Conservation (phyloP, 2,329 filamentous ascomycete genomes). For the Reticulascus tulasneorum region DNA sequence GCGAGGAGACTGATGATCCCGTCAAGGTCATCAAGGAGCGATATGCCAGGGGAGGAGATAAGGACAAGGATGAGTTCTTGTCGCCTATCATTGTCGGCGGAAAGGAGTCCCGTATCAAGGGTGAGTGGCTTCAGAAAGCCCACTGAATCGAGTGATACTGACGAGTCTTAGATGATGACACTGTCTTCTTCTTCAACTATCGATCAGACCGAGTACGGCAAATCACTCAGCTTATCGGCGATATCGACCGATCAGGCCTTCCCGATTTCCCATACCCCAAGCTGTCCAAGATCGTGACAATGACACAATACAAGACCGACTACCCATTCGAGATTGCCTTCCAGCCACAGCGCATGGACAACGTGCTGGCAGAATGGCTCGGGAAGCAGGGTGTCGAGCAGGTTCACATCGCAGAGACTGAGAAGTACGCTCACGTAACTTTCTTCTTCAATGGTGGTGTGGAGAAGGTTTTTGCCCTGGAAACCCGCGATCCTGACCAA, state of each 20-base stretch:
- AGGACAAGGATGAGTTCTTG: slow-evolving; percentile 93
- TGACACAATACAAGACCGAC: slow-evolving; percentile 97
- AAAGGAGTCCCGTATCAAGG: slow-evolving; percentile 78
- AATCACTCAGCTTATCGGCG: slow-evolving; percentile 89
- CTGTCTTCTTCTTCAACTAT: slow-evolving; percentile 99
- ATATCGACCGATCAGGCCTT: slow-evolving; percentile 83
- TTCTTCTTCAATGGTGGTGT: slow-evolving; percentile 99
- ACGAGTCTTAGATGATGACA: slow-evolving; percentile 67
- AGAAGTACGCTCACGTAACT: slow-evolving; percentile 99
- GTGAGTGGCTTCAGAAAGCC: slow-evolving; percentile 36
- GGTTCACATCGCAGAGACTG: slow-evolving; percentile 95
- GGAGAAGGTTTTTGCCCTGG: slow-evolving; percentile 90
- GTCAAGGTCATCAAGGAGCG: slow-evolving; percentile 82
- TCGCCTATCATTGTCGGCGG: slow-evolving; percentile 96
- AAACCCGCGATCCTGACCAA: slow-evolving; percentile 79
- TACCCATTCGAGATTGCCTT: slow-evolving; percentile 92
- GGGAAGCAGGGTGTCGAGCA: slow-evolving; percentile 86
- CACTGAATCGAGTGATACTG: slow-evolving; percentile 5
- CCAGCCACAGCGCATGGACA: slow-evolving; percentile 90
- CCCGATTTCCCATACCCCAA: slow-evolving; percentile 94
- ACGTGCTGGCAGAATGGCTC: slow-evolving; percentile 97
- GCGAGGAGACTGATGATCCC: slow-evolving; percentile 79
- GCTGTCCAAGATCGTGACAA: slow-evolving; percentile 80
- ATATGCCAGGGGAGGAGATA: slow-evolving; percentile 65
- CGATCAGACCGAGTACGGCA: slow-evolving; percentile 96